A percentile compares a stretch with the other conserved stretches of the same genome.
These are phyloP conservation scores for Porphyrellus cyaneotinctus DNA, from an alignment of 768 basidiomycete species.

Conservation along the genomic window DNA sequence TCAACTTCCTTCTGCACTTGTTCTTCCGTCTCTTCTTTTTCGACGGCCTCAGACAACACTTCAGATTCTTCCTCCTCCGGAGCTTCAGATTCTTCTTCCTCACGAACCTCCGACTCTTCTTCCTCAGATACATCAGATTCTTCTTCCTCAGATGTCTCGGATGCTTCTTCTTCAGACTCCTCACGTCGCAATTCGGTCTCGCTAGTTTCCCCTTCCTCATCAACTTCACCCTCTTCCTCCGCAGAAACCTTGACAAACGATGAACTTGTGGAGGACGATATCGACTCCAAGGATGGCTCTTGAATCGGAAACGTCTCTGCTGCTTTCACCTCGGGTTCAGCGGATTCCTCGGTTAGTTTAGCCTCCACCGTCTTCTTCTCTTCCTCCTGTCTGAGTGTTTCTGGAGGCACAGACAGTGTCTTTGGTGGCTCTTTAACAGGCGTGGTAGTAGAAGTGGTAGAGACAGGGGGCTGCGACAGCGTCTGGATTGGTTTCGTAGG, in stretches of 20 bases:
- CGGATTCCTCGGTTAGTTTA: neutral
- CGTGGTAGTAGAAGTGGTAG: slow-evolving; percentile 6
- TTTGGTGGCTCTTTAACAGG: slow-evolving; percentile 13
- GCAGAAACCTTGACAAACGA: slow-evolving; percentile 46
- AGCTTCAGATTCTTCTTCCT: neutral
- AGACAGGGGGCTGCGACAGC: neutral
- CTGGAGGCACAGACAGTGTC: neutral
- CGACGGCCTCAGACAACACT: neutral
- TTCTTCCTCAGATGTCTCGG: slow-evolving; percentile 9
- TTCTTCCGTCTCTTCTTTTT: slow-evolving; percentile 21
- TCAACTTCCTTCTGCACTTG: slow-evolving; percentile 21
- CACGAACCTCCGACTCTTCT: slow-evolving; percentile 3
- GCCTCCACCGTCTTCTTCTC: neutral
- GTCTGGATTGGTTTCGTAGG: slow-evolving; percentile 2
- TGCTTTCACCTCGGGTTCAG: slow-evolving; percentile 8
- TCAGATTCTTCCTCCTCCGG: slow-evolving; percentile 1
- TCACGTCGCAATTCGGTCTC: slow-evolving; percentile 27
- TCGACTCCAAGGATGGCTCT: slow-evolving; percentile 26
- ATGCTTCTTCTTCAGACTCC: slow-evolving; percentile 3
- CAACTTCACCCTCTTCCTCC: slow-evolving; percentile 26
- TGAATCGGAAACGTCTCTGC: slow-evolving; percentile 3
- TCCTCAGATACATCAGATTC: neutral
- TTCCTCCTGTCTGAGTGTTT: neutral
- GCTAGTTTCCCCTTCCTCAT: slow-evolving; percentile 12
- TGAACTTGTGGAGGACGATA: slow-evolving; percentile 41